Evolutionary conservation across 306 rosid species (phyloP).

Genomic region (Rosa chinensis): DNA sequence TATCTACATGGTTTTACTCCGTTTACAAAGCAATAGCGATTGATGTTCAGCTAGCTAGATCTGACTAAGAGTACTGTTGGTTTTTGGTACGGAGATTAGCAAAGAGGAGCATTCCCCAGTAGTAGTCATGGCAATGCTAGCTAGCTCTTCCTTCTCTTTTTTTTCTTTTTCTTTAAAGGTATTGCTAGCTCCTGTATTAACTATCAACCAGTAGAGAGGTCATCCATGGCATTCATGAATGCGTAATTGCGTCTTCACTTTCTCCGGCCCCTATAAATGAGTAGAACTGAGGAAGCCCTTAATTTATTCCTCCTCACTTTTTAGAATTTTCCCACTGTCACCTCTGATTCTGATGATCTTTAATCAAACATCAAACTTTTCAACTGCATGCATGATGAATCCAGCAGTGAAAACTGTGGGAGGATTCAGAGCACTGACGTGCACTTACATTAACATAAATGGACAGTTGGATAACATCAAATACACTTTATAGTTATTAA

Average conservation of each 20-base stretch:
- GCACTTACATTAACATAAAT: no score
- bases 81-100: background rate
- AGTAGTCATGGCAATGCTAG: background rate
- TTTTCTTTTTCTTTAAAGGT: background rate
- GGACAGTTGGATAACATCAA: no score
- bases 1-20: background rate
- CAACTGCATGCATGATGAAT: background rate
- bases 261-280: background rate
- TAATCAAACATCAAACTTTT: background rate
- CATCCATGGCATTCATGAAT: slow-evolving; percentile 6
- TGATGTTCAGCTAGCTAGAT: background rate
- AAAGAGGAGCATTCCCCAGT: background rate
- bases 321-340: background rate
- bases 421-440: no score
- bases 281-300: background rate
- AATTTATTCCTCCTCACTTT: background rate
- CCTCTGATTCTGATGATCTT: background rate
- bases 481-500: no score
- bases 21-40: background rate
- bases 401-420: background rate
- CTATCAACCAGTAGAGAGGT: background rate
- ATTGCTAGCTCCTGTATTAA: background rate
- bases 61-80: background rate
- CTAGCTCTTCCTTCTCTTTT: background rate
- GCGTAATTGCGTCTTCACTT: background rate